Base-by-base conservation (phyloP, 331 rosid genomes). In the Erythrophleum ivorense region DNA sequence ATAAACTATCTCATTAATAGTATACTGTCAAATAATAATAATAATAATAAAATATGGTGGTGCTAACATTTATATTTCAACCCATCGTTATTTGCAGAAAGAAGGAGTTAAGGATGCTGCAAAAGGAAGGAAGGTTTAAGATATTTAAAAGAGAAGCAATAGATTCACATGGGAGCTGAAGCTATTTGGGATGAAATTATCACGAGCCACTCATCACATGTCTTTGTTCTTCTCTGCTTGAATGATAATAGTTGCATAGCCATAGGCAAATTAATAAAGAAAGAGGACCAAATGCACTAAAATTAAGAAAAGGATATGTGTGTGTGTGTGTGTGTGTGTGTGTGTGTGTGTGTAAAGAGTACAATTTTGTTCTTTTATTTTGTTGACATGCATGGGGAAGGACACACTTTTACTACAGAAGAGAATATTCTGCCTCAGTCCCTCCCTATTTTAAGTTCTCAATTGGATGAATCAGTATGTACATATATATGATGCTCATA, bases 201-300 rank as follows among this genome's bases (percentile, higher is more conserved):
- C 73, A 84, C 50, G 83, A 81, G 84, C 95, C 86, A 91, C 91
- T 88, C 88, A 90, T 83, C 36, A 77, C 57, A 76, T 85, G 85
- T 84, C 80, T 73, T 70, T 72, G 54, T 80, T 67, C 53, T 80
- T 57, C 83, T 76, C 69, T 84, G 73, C 72, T 85, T 80, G 87
- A 76, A 82, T 73, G 87, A 84, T 71, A 77, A 77, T 55, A 81
- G 67, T 40, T 85, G 80, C 29, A 24, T 24, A 24, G 29, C 43
- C 16, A 60, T 45, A 48, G 66, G 55, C 77, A 78, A 78, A 54
- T 62, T 62, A 31, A 31, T 73, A 81, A 72, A 65, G 16, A 77
- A 21, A 69, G 18, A 69, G 74, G 14, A 69, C 80, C 85, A 36
- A 80, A 74, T 74, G 24, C 15, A 63, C 60, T 78, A 29, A 66